A percentile compares a stretch with the other conserved stretches of the same genome.
Conservation (phyloP, 805 yeast genomes). For the Cyberlindnera nakhonratchasimensis region DNA sequence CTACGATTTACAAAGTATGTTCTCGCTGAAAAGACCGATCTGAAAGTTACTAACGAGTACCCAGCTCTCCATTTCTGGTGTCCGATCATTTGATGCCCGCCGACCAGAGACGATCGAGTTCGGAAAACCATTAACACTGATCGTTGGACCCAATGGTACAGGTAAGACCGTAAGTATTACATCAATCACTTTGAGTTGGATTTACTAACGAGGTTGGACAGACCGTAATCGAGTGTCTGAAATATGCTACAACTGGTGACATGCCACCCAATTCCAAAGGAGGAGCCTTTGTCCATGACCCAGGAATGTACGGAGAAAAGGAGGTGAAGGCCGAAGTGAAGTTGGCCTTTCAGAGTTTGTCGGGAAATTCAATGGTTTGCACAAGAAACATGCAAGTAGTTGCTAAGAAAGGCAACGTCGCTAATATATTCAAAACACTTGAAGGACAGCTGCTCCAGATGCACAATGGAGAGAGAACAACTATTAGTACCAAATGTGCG, state of each 20-base stretch:
- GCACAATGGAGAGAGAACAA: slow-evolving; percentile 61
- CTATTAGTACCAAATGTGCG: slow-evolving; percentile 75
- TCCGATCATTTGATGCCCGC: slow-evolving; percentile 87
- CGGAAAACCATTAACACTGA: slow-evolving; percentile 84
- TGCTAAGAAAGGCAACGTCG: slow-evolving; percentile 47
- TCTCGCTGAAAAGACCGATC: background rate
- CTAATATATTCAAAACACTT: slow-evolving; percentile 78
- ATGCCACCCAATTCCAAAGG: slow-evolving; percentile 94
- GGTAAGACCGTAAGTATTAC: slow-evolving; percentile 65
- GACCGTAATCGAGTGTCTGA: slow-evolving; percentile 89
- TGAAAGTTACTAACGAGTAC: slow-evolving; percentile 4
- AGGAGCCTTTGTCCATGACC: slow-evolving; percentile 95
- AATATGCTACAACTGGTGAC: slow-evolving; percentile 93
- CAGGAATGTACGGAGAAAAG: slow-evolving; percentile 69
- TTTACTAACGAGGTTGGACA: slow-evolving; percentile 5
- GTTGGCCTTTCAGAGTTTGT: slow-evolving; percentile 73
- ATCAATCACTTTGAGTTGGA: background rate
- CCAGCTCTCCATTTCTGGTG: slow-evolving; percentile 74
- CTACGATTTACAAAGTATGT: slow-evolving; percentile 26
- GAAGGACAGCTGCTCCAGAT: slow-evolving; percentile 82
- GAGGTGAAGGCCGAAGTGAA: slow-evolving; percentile 89
- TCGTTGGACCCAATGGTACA: slow-evolving; percentile 94
- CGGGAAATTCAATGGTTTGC: slow-evolving; percentile 74
- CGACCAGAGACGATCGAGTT: slow-evolving; percentile 84
- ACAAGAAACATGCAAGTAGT: slow-evolving; percentile 80